These are phyloP conservation scores for Scleromitrula shiraiana DNA, from an alignment of 2,329 filamentous ascomycete species.

Conservation along the genomic window DNA sequence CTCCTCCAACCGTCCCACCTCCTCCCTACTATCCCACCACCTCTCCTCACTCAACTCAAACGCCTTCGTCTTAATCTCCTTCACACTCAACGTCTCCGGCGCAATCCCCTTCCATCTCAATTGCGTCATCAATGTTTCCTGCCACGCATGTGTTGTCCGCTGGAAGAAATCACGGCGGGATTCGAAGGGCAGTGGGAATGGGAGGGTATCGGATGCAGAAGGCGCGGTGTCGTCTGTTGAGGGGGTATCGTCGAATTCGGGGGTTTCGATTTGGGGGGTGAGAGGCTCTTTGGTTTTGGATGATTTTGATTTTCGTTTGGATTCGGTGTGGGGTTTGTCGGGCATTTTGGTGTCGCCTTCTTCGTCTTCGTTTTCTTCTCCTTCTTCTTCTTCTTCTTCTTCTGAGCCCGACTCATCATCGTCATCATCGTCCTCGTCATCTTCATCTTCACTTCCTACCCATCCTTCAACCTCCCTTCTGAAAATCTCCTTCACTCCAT, in stretches of 20 bases:
- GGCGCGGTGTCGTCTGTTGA: slow-evolving; percentile 17
- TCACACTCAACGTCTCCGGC: slow-evolving; percentile 63
- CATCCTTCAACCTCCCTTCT: slow-evolving; percentile 79
- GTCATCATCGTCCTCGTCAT: slow-evolving; percentile 43
- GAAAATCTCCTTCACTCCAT: slow-evolving; percentile 89
- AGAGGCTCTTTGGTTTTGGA: slow-evolving; percentile 17
- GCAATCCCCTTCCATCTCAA: slow-evolving; percentile 60
- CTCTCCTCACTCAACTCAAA: slow-evolving; percentile 91
- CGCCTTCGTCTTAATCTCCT: slow-evolving; percentile 86
- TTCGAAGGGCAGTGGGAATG: slow-evolving; percentile 56
- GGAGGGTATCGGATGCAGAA: slow-evolving; percentile 26
- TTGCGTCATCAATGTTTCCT: slow-evolving; percentile 72
- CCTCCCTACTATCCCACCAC: slow-evolving; percentile 98
- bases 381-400: slow-evolving; percentile 41
- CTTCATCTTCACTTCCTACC: slow-evolving; percentile 57
- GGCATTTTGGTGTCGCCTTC: slow-evolving; percentile 37
- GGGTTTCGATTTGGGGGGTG: slow-evolving; percentile 26
- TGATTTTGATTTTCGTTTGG: slow-evolving; percentile 52
- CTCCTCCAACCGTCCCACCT: slow-evolving; percentile 84
- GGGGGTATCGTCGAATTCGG: slow-evolving; percentile 45
- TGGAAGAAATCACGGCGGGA: slow-evolving; percentile 85
- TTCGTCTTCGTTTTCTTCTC: slow-evolving; percentile 38
- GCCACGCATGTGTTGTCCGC: slow-evolving; percentile 83
- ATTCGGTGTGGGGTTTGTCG: slow-evolving; percentile 38
- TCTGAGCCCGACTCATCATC: too few relatives aligned